A percentile compares a stretch with the other conserved stretches of the same genome.
These are phyloP conservation scores for Salicornia ramosissima DNA, from an alignment of 148 eudicot genomes.

Conservation along the genomic window DNA sequence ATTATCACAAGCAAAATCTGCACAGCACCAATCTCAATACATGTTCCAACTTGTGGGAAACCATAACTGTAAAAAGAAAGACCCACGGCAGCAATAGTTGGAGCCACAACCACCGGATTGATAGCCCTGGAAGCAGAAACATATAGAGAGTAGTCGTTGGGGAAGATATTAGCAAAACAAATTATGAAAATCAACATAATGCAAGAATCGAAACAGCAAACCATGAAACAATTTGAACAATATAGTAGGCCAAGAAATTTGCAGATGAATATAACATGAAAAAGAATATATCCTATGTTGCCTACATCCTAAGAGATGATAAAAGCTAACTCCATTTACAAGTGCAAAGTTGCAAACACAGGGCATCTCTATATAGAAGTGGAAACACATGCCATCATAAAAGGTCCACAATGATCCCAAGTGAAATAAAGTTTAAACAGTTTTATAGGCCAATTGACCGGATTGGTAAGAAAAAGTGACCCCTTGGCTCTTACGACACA, in stretches of 20 bases:
- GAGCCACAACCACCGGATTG: slow-evolving; percentile 97
- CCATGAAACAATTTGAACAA: neutral
- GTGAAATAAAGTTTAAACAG: neutral
- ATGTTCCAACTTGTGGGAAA: slow-evolving; percentile 83
- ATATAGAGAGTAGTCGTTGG: slow-evolving; percentile 8
- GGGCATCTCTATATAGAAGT: too few species aligned
- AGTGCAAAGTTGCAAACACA: neutral
- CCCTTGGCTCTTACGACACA: too few species aligned
- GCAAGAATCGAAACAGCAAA: neutral
- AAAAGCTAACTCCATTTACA: neutral
- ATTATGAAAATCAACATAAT: neutral
- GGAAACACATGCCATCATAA: too few species aligned
- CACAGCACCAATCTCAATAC: slow-evolving; percentile 88
- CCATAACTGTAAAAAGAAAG: slow-evolving; percentile 97
- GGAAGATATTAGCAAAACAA: neutral
- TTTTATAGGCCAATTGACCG: too few species aligned
- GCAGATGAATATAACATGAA: neutral
- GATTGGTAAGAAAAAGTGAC: too few species aligned
- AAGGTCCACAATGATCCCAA: neutral
- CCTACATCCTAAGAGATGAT: neutral
- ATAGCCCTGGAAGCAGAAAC: slow-evolving; percentile 52
- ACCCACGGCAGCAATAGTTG: slow-evolving; percentile 96
- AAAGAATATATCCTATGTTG: neutral
- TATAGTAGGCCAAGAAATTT: neutral
- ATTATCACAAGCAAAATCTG: slow-evolving; percentile 82